These are phyloP conservation scores for Ganoderma multipileum DNA, from an alignment of 1,284 basidiomycete species.

Conservation along the genomic window DNA sequence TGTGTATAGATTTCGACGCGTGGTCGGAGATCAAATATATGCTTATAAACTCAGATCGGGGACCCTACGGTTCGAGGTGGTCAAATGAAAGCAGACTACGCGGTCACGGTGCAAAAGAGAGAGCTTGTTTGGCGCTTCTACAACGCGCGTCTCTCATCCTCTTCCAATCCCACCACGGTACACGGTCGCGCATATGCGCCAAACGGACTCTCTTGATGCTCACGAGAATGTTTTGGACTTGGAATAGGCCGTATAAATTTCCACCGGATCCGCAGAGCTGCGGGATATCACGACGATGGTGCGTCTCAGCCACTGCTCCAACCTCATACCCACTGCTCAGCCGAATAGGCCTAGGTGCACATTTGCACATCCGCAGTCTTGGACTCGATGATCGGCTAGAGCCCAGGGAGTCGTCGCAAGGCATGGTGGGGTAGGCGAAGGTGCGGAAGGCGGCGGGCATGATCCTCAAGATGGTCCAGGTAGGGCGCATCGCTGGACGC, in stretches of 20 bases:
- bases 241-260: conserved; percentile 68
- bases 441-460: conserved; percentile 97
- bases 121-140: conserved; percentile 40
- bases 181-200: conserved; percentile 17
- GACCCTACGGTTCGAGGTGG: too few relatives aligned
- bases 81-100: not conserved
- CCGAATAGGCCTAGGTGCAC: conserved; percentile 67
- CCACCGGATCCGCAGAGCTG: conserved; percentile 76
- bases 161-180: conserved; percentile 40
- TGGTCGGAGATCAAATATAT: too few relatives aligned
- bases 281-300: conserved; percentile 95
- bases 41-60: too few relatives aligned
- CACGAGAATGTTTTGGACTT: not conserved
- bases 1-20: too few relatives aligned
- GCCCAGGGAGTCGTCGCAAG: conserved; percentile 87
- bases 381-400: conserved; percentile 93
- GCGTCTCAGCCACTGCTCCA: conserved; percentile 27
- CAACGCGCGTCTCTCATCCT: conserved; percentile 42
- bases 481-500: conserved; percentile 92
- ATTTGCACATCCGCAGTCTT: conserved; percentile 96
- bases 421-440: conserved; percentile 96
- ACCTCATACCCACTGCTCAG: not conserved
- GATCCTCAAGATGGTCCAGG: conserved; percentile 98
- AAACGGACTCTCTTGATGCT: not conserved
- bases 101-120: conserved; percentile 29